These are phyloP conservation scores for Kingdonia uniflora DNA, from an alignment of 164 flowering plant species.

Conservation along the genomic window DNA sequence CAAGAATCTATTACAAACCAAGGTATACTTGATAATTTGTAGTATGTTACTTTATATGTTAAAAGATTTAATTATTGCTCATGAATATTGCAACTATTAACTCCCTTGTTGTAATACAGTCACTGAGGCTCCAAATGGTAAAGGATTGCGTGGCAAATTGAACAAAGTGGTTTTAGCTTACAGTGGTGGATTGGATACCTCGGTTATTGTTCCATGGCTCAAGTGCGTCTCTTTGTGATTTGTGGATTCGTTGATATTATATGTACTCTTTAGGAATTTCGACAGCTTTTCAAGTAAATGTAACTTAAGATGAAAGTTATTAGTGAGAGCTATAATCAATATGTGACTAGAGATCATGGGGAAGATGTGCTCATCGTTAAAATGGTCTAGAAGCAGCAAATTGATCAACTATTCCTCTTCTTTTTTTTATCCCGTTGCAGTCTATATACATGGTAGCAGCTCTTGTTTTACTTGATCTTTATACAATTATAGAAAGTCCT, in stretches of 20 bases:
- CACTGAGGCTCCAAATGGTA: slow-evolving; percentile 19
- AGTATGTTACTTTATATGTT: background rate
- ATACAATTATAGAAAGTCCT: background rate
- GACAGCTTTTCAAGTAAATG: too few species aligned
- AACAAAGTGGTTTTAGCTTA: slow-evolving; percentile 93
- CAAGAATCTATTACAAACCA: background rate
- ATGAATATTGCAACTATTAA: slow-evolving; percentile 40
- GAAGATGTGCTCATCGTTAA: too few species aligned
- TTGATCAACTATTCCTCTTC: too few species aligned
- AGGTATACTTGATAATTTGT: background rate
- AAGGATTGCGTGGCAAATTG: slow-evolving; percentile 57
- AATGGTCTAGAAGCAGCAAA: too few species aligned
- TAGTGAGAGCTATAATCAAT: too few species aligned
- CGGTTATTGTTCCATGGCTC: slow-evolving; percentile 97
- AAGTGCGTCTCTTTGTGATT: slow-evolving; percentile 33
- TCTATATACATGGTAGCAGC: too few species aligned
- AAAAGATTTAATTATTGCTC: background rate
- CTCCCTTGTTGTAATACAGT: slow-evolving; percentile 29
- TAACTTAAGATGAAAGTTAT: too few species aligned
- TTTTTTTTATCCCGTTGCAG: too few species aligned
- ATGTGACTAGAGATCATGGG: too few species aligned
- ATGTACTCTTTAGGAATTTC: background rate
- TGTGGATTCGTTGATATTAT: background rate
- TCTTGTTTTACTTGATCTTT: too few species aligned
- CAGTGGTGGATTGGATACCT: slow-evolving; percentile 97